Evolutionary conservation across 768 basidiomycete genomes (phyloP).

Genomic region (Hygrophorus russula): DNA sequence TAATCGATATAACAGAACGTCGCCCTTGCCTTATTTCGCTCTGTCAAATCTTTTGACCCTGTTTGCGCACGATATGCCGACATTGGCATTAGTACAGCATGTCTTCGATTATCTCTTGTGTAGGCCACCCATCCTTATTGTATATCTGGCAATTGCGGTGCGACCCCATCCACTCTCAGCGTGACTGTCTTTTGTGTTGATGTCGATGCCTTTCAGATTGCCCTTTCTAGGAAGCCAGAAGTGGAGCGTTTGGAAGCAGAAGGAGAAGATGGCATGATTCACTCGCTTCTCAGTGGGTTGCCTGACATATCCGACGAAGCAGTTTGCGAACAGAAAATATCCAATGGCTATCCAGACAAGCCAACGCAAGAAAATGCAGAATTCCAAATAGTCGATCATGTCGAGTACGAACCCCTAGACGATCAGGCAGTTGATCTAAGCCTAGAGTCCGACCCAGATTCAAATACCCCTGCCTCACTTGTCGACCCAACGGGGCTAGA

Average conservation of each 20-base stretch:
- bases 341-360: not conserved
- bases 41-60: constrained; percentile 85
- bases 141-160: constrained; percentile 80
- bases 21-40: constrained; percentile 81
- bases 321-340: not conserved
- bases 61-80: constrained; percentile 88
- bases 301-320: constrained; percentile 44
- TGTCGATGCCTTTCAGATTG: constrained; percentile 35
- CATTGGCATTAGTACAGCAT: constrained; percentile 81
- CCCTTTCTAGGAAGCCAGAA: constrained; percentile 61
- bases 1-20: constrained; percentile 29
- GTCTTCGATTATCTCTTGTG: constrained; percentile 85
- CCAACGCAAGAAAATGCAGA: constrained; percentile 1
- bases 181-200: not conserved
- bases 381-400: not conserved
- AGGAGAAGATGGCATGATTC: constrained; percentile 76
- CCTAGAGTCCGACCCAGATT: no score
- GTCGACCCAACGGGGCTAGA: no score
- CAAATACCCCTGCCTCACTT: no score
- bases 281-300: constrained; percentile 58
- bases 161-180: constrained; percentile 14
- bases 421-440: no score
- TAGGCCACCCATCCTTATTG: constrained; percentile 67
- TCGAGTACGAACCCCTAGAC: no score
- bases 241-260: constrained; percentile 49